phyloP scores from a whole-genome alignment of 2,329 filamentous ascomycete species.

The Esteya vermicola region DNA sequence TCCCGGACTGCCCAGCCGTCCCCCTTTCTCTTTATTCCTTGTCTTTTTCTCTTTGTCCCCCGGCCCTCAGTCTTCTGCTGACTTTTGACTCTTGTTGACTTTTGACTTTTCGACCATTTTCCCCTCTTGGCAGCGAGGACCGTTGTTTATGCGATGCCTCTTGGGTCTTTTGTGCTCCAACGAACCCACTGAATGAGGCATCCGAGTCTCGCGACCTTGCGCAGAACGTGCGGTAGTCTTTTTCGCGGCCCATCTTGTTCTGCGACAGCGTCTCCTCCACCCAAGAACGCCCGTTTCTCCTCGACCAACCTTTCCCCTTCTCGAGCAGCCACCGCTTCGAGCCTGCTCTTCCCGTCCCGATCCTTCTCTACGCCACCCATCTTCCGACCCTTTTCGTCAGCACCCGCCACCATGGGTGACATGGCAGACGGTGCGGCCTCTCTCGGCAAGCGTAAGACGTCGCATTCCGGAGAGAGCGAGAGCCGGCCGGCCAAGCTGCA shows the following conservation, averaged over 20 bases:
- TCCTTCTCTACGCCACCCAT: background rate
- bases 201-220: conserved; percentile 8
- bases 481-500: conserved; percentile 14
- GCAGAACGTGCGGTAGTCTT: conserved; percentile 9
- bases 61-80: no score
- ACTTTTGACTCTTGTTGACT: no score
- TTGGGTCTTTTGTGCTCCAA: no score
- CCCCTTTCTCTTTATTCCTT: no score
- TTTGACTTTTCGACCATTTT: no score
- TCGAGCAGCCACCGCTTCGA: no score
- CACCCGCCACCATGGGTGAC: conserved; percentile 11
- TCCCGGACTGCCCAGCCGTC: no score
- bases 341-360: no score
- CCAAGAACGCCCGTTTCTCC: background rate
- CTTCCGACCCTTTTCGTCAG: background rate
- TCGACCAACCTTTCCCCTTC: background rate
- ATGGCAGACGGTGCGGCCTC: conserved; percentile 3
- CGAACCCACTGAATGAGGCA: conserved; percentile 12
- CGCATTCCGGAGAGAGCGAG: conserved; percentile 8
- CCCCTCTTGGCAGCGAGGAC: no score
- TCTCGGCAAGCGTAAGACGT: conserved; percentile 15
- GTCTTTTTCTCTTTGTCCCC: no score
- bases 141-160: no score
- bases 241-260: background rate
- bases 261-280: background rate